Evolutionary conservation across 208 protist species (phyloP), one percentile per base, ranked within the genome.

Genomic region (Jaenimonas drosophilae): DNA sequence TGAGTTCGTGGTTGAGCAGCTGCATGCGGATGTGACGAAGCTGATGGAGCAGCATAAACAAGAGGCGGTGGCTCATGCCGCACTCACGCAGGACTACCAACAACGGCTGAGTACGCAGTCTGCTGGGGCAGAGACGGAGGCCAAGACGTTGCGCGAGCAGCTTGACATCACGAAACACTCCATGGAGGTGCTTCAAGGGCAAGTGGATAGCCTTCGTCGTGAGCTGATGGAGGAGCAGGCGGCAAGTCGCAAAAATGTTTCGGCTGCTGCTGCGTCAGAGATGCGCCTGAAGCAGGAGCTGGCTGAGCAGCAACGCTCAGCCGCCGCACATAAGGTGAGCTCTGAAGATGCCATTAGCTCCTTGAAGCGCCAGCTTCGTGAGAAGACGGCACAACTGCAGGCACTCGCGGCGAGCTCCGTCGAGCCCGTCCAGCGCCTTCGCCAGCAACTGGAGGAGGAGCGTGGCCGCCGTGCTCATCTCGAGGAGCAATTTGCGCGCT

Each of bases 361-460:
- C 41, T 61, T 90, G 50, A 75, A 72, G 57, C 79, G 81, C n/a
- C 79, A 90, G 43, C 64, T 93, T 33, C 65, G 66, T 9, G 85
- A 88, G 48, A 89, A 89, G 54, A 72, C 89, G 44, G 55, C 69
- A 0, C 68, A 81, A 45, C 68, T 93, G 42, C 59, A 82, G 54
- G 67, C 69, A 6, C 70, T 93, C 0, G 78, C 78, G 3, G 67
- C 66, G 9, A 61, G 51, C 32, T 39, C 64, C 3, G 66, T 61
- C 3, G 79, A 85, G 58, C 77, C 79, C 7, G 49, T 93, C 21
- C 75, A 89, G 61, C 63, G 75, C 1, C 69, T 93, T 7, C 76
- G 85, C 2, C 54, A 47, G 45, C 85, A 93, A 54, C 75, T 93
- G 9, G 85, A 89, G 31, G 76, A 85, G n/a, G 85, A 93, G 67